These are phyloP conservation scores for Rossbeevera mucosa DNA, from an alignment of 768 basidiomycete genomes.

Conservation along the genomic window DNA sequence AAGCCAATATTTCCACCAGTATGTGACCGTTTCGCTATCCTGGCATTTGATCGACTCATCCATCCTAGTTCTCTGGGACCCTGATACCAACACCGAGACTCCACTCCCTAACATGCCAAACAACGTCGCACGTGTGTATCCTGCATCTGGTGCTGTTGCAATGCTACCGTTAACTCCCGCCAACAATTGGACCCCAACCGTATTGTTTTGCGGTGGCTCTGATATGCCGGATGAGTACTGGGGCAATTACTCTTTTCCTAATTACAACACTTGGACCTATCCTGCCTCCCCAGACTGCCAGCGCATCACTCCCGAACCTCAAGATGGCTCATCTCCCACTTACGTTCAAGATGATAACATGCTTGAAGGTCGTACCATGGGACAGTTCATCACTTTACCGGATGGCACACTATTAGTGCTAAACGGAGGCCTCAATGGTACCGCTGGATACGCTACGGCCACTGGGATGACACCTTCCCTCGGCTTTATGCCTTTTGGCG, in stretches of 20 bases:
- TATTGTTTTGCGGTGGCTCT: slow-evolving; percentile 90
- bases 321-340: slow-evolving; percentile 53
- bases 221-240: slow-evolving; percentile 70
- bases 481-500: slow-evolving; percentile 61
- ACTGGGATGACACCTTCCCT: slow-evolving; percentile 42
- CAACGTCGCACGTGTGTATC: slow-evolving; percentile 76
- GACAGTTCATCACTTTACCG: slow-evolving; percentile 83
- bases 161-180: slow-evolving; percentile 89
- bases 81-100: slow-evolving; percentile 52
- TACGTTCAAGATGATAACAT: slow-evolving; percentile 76
- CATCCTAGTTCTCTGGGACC: slow-evolving; percentile 47
- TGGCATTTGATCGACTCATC: neutral
- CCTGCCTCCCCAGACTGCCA: slow-evolving; percentile 74
- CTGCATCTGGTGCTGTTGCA: slow-evolving; percentile 84
- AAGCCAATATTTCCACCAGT: slow-evolving; percentile 57
- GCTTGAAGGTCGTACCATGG: slow-evolving; percentile 81
- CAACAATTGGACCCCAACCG: slow-evolving; percentile 81
- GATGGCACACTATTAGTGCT: slow-evolving; percentile 71
- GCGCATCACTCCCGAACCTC: slow-evolving; percentile 82
- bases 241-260: slow-evolving; percentile 74
- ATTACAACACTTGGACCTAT: slow-evolving; percentile 67
- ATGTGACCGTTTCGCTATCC: neutral
- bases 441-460: slow-evolving; percentile 76
- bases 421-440: slow-evolving; percentile 82
- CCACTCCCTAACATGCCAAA: slow-evolving; percentile 68